Evolutionary conservation across 2,329 filamentous ascomycete genomes (phyloP).

Genomic region (Aspergillus ruber): DNA sequence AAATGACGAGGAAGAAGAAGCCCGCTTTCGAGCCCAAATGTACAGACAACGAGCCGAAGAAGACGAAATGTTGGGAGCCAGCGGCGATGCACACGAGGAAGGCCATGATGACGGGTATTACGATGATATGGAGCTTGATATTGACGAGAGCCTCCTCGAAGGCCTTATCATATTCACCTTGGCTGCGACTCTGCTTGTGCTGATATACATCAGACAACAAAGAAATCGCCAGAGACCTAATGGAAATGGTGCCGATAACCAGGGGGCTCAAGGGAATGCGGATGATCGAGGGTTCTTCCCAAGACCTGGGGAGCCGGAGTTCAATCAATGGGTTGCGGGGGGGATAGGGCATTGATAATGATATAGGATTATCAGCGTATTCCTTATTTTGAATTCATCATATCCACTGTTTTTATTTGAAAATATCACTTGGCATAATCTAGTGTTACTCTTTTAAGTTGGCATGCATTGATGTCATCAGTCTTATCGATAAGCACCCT

Average conservation of each 20-base stretch:
- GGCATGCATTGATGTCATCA: neutral
- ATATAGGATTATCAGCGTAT: neutral
- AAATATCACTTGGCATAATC: slow-evolving; percentile 4
- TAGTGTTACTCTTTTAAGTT: neutral
- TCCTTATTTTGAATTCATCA: neutral
- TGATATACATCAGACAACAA: slow-evolving; percentile 66
- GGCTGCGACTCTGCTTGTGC: slow-evolving; percentile 63
- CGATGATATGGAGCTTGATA: slow-evolving; percentile 56
- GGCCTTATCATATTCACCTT: slow-evolving; percentile 76
- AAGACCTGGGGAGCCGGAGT: slow-evolving; percentile 60
- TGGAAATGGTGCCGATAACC: slow-evolving; percentile 23
- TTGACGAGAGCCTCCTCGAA: slow-evolving; percentile 76
- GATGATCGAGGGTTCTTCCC: slow-evolving; percentile 56
- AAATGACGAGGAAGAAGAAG: slow-evolving; percentile 58
- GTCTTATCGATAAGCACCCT: slow-evolving; percentile 2
- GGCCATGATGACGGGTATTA: slow-evolving; percentile 46
- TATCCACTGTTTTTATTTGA: slow-evolving; percentile 3
- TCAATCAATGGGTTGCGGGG: slow-evolving; percentile 61
- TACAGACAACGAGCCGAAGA: slow-evolving; percentile 35
- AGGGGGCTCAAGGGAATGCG: slow-evolving; percentile 14
- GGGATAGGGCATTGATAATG: slow-evolving; percentile 51
- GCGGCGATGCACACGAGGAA: slow-evolving; percentile 15
- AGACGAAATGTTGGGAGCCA: slow-evolving; percentile 24
- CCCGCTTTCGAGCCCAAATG: slow-evolving; percentile 56
- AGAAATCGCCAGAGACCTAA: slow-evolving; percentile 34